A percentile compares a stretch with the other conserved stretches of the same genome.
phyloP scores from a whole-genome alignment of 139 green algal species.

The Chlorella sp. region DNA sequence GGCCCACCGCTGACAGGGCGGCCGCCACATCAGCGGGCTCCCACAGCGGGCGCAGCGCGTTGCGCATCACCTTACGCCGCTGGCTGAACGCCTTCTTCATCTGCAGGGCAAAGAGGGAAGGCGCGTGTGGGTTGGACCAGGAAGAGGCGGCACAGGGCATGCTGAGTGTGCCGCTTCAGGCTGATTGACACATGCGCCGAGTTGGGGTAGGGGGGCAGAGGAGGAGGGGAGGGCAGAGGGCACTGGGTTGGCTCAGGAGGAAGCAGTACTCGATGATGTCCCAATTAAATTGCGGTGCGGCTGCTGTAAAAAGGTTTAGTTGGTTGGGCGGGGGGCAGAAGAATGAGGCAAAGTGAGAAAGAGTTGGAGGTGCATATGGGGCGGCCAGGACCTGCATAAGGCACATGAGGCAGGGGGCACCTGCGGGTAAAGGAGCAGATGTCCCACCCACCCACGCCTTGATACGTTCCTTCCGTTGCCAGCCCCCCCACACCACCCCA shows the following conservation, averaged over 20 bases:
- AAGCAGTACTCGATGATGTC: no score
- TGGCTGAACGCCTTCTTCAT: slow-evolving; percentile 48
- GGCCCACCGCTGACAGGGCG: slow-evolving; percentile 9
- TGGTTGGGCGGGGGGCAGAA: background rate
- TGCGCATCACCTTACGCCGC: slow-evolving; percentile 48
- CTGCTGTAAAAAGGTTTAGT: no score
- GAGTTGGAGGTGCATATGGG: background rate
- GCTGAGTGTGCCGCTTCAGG: no score
- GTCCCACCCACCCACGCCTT: background rate
- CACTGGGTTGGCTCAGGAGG: no score
- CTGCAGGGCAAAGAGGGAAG: background rate
- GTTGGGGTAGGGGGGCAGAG: no score
- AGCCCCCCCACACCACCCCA: no score
- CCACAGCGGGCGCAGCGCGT: slow-evolving; percentile 40
- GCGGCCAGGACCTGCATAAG: background rate
- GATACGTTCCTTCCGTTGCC: no score
- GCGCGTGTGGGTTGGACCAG: background rate
- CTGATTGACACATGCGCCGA: background rate
- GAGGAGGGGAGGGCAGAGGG: no score
- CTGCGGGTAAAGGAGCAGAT: background rate
- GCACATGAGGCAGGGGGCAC: background rate
- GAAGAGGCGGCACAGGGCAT: no score
- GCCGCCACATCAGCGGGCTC: background rate
- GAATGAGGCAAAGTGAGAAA: background rate
- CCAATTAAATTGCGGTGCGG: no score